Conservation (phyloP, 2,329 filamentous ascomycete genomes). For the Arthrinium phaeospermum region DNA sequence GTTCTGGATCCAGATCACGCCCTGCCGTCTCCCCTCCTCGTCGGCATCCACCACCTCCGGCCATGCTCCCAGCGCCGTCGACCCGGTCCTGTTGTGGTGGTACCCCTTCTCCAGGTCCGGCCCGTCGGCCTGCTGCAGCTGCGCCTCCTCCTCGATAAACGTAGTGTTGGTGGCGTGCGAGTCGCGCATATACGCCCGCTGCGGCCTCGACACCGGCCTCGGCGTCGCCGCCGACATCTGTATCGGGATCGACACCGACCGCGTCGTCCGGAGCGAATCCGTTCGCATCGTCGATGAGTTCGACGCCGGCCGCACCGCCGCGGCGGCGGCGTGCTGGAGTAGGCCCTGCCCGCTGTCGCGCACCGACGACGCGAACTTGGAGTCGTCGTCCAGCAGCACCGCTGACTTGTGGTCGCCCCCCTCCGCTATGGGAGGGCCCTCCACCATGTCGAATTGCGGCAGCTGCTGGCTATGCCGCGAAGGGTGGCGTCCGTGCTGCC, state of each 20-base stretch:
- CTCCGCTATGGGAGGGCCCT: background rate
- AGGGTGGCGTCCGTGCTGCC: conserved; percentile 25
- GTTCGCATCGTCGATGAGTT: conserved; percentile 30
- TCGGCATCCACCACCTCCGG: conserved; percentile 16
- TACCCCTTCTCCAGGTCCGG: background rate
- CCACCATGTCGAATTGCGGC: conserved; percentile 36
- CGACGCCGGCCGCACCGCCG: conserved; percentile 27
- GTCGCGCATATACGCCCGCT: conserved; percentile 19
- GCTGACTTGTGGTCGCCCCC: background rate
- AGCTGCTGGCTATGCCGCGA: conserved; percentile 29
- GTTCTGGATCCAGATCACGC: conserved; percentile 39
- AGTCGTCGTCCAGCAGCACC: conserved; percentile 21
- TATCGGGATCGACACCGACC: conserved; percentile 16
- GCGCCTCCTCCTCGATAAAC: conserved; percentile 15
- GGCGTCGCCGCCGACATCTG: background rate
- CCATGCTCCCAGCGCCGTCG: background rate
- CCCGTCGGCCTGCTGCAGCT: conserved; percentile 9
- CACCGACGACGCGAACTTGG: conserved; percentile 22
- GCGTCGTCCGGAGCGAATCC: conserved; percentile 22
- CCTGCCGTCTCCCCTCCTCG: conserved; percentile 21
- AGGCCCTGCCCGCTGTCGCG: conserved; percentile 42
- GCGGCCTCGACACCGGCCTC: conserved; percentile 19
- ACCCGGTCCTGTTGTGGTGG: background rate
- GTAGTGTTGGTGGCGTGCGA: conserved; percentile 10
- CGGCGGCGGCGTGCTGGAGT: background rate